Conservation (phyloP, 495 filamentous ascomycete genomes). For the Aspergillus affinis region DNA sequence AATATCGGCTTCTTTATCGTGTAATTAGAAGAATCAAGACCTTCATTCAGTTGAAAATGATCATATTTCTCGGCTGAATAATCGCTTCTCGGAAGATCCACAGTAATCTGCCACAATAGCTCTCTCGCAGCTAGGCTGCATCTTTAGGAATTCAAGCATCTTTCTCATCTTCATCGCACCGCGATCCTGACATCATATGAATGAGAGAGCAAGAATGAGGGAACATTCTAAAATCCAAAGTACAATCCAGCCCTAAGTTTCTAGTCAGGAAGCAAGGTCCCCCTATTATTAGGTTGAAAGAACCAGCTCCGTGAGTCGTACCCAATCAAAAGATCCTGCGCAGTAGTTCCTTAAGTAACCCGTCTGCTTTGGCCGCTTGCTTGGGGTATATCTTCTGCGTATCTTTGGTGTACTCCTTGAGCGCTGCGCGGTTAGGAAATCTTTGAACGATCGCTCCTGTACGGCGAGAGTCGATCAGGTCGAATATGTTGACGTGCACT, state of each 20-base stretch:
- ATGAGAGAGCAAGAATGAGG: no score
- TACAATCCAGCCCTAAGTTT: slow-evolving; percentile 8
- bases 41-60: no score
- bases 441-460: slow-evolving; percentile 9
- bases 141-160: no score
- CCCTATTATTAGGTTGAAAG: slow-evolving; percentile 4
- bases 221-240: slow-evolving; percentile 2
- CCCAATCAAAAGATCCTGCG: slow-evolving; percentile 8
- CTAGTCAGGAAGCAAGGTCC: slow-evolving; percentile 3
- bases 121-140: no score
- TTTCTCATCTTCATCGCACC: no score
- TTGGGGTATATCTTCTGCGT: slow-evolving; percentile 12
- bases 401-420: slow-evolving; percentile 11
- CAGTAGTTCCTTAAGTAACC: slow-evolving; percentile 12
- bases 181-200: no score
- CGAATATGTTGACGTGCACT: slow-evolving; percentile 13
- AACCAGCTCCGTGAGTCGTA: background rate
- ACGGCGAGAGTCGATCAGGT: slow-evolving; percentile 12
- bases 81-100: no score
- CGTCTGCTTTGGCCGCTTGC: slow-evolving; percentile 13
- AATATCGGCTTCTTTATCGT: no score
- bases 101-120: no score
- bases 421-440: slow-evolving; percentile 6
- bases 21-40: no score
- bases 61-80: no score